Conservation (phyloP, 805 yeast genomes). For the Maudiozyma bulderi region DNA sequence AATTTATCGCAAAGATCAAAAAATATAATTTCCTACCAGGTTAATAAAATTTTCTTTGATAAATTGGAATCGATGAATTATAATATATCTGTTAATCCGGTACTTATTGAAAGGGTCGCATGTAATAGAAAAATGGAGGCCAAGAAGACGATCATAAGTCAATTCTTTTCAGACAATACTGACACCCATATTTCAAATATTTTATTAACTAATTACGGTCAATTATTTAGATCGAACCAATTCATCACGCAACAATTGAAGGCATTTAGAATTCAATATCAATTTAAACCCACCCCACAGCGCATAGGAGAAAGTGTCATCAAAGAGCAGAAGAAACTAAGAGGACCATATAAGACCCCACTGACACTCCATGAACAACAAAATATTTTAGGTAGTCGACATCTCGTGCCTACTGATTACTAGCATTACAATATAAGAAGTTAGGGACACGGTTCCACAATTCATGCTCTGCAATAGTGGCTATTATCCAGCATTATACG, state of each 20-base stretch:
- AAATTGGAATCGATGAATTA: neutral
- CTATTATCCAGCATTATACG: too few relatives aligned
- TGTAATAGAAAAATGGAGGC: neutral
- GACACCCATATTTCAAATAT: neutral
- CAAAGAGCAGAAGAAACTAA: neutral
- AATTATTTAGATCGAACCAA: conserved; percentile 1
- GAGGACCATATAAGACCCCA: neutral
- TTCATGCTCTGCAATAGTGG: too few relatives aligned
- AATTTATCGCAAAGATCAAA: neutral
- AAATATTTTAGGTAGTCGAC: neutral
- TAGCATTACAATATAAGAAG: neutral
- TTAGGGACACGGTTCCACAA: too few relatives aligned
- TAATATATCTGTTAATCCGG: neutral
- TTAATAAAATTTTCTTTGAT: neutral
- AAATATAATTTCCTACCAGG: neutral
- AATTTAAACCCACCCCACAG: neutral
- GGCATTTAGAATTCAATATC: neutral
- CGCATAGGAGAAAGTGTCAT: neutral
- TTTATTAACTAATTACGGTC: neutral
- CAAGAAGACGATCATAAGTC: neutral
- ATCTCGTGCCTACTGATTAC: neutral
- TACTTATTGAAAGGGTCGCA: neutral
- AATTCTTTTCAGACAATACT: neutral
- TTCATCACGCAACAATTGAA: conserved; percentile 1
- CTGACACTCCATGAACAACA: neutral